Conservation (phyloP, 2,329 filamentous ascomycete species). For the Alternaria gaisen region DNA sequence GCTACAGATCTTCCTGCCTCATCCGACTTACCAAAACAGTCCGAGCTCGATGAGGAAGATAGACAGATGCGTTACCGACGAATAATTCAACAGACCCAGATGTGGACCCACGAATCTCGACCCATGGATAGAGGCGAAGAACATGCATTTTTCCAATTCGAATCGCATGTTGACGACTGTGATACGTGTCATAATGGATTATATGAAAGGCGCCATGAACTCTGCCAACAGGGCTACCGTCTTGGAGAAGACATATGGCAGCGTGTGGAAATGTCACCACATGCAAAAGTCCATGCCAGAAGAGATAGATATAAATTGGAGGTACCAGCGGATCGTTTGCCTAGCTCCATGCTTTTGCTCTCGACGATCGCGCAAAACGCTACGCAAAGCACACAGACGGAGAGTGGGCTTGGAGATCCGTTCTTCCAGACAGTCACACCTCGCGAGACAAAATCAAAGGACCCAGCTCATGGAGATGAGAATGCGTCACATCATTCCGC, state of each 20-base stretch:
- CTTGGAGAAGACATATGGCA: constrained; percentile 30
- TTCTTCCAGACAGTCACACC: neutral
- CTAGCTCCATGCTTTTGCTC: constrained; percentile 29
- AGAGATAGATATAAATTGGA: constrained; percentile 20
- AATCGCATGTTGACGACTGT: constrained; percentile 39
- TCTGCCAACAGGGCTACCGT: constrained; percentile 36
- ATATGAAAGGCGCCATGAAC: neutral
- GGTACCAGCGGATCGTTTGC: constrained; percentile 30
- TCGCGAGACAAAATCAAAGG: neutral
- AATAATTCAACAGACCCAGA: no score
- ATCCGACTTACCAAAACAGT: constrained; percentile 34
- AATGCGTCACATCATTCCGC: neutral
- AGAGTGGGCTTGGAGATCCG: no score
- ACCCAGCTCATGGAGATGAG: neutral
- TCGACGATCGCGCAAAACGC: constrained; percentile 25
- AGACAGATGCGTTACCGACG: constrained; percentile 48
- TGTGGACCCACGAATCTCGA: neutral
- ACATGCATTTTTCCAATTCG: constrained; percentile 34
- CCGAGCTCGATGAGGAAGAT: constrained; percentile 61
- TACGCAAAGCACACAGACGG: neutral
- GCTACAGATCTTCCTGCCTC: constrained; percentile 26
- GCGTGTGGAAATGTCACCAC: constrained; percentile 33
- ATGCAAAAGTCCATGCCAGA: constrained; percentile 33
- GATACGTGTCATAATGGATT: constrained; percentile 24
- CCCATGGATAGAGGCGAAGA: constrained; percentile 28